A percentile compares a stretch with the other conserved stretches of the same genome.
phyloP scores from a whole-genome alignment of 805 yeast genomes.

The Blastobotrys chiropterorum region DNA sequence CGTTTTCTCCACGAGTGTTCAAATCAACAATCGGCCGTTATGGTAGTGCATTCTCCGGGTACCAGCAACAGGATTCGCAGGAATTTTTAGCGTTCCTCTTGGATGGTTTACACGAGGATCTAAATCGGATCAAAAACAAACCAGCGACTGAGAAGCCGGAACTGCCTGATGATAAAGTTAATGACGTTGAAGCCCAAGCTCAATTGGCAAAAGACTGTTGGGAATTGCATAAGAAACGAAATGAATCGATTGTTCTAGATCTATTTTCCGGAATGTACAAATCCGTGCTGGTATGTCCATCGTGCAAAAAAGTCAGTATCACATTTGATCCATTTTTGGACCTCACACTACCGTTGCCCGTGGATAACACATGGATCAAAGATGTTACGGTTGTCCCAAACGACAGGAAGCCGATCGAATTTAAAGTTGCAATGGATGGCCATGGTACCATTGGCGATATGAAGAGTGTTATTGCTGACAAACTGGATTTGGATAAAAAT shows the following conservation, averaged over 20 bases:
- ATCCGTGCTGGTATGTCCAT: slow-evolving; percentile 85
- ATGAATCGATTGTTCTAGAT: slow-evolving; percentile 80
- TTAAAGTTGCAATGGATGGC: slow-evolving; percentile 69
- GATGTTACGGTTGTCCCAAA: slow-evolving; percentile 59
- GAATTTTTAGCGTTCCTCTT: slow-evolving; percentile 83
- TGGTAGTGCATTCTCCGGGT: slow-evolving; percentile 72
- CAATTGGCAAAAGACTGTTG: slow-evolving; percentile 67
- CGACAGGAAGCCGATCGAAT: slow-evolving; percentile 30
- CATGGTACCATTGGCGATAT: slow-evolving; percentile 59
- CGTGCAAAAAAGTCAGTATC: slow-evolving; percentile 67
- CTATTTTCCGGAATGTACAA: slow-evolving; percentile 87
- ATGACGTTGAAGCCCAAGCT: slow-evolving; percentile 42
- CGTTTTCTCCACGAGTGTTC: slow-evolving; percentile 53
- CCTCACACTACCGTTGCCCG: slow-evolving; percentile 82
- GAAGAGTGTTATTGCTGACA: slow-evolving; percentile 51
- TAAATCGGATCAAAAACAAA: slow-evolving; percentile 73
- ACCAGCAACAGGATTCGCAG: slow-evolving; percentile 88
- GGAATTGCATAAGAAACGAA: slow-evolving; percentile 70
- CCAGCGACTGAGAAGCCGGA: slow-evolving; percentile 91
- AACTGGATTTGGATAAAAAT: slow-evolving; percentile 31
- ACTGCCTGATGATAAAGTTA: slow-evolving; percentile 50
- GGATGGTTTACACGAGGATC: slow-evolving; percentile 88
- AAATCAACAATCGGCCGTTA: slow-evolving; percentile 62
- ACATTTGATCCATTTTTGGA: slow-evolving; percentile 95
- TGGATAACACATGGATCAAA: slow-evolving; percentile 64